Evolutionary conservation across 305 asterid genomes (phyloP).

Genomic region (Salvia sclarea): DNA sequence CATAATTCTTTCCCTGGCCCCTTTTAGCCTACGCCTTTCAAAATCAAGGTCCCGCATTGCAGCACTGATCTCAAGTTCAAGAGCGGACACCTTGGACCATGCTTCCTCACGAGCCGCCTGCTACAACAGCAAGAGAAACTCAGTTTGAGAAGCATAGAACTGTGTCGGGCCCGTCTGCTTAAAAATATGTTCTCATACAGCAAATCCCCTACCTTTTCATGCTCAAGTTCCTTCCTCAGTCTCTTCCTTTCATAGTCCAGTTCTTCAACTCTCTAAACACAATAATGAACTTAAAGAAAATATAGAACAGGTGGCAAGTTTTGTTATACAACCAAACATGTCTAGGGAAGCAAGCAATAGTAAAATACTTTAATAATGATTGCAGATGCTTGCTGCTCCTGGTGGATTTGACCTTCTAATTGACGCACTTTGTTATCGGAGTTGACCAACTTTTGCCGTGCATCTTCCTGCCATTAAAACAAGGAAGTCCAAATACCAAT

Average conservation of each 20-base stretch:
- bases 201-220: slow-evolving; percentile 85
- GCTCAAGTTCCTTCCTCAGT: slow-evolving; percentile 79
- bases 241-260: slow-evolving; percentile 69
- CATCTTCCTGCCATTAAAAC: slow-evolving; percentile 65
- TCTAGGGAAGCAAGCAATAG: slow-evolving; percentile 21
- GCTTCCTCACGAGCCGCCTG: slow-evolving; percentile 99
- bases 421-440: slow-evolving; percentile 93
- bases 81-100: slow-evolving; percentile 96
- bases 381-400: slow-evolving; percentile 76
- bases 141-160: slow-evolving; percentile 44
- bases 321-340: slow-evolving; percentile 18
- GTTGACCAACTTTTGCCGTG: slow-evolving; percentile 78
- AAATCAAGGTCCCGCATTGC: slow-evolving; percentile 92
- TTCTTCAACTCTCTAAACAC: slow-evolving; percentile 73
- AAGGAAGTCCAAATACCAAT: background rate
- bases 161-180: background rate
- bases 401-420: slow-evolving; percentile 72
- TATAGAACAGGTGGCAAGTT: slow-evolving; percentile 10
- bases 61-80: slow-evolving; percentile 92
- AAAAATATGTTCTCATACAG: slow-evolving; percentile 23
- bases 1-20: slow-evolving; percentile 95
- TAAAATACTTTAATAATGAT: slow-evolving; percentile 58
- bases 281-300: slow-evolving; percentile 31
- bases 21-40: slow-evolving; percentile 88
- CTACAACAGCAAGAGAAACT: slow-evolving; percentile 69